Evolutionary conservation across 2,329 filamentous ascomycete species (phyloP).

Genomic region (Claviceps quebecensis): DNA sequence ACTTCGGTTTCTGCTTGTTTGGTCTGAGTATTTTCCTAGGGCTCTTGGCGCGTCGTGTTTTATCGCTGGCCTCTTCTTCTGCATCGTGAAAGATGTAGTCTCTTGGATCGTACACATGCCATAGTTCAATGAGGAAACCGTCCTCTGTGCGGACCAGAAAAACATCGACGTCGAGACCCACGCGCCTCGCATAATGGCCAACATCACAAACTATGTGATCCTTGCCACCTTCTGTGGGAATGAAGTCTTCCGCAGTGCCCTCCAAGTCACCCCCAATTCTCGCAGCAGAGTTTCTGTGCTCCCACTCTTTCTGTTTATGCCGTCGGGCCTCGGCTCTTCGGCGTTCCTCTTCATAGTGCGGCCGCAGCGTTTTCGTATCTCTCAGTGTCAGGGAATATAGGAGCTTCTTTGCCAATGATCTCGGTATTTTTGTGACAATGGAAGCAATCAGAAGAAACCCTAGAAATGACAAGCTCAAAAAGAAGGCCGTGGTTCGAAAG

Average conservation of each 20-base stretch:
- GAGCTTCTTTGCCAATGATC: slow-evolving; percentile 27
- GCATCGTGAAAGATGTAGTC: slow-evolving; percentile 39
- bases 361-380: slow-evolving; percentile 44
- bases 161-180: slow-evolving; percentile 73
- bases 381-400: slow-evolving; percentile 42
- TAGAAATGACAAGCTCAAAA: slow-evolving; percentile 67
- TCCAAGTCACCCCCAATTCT: slow-evolving; percentile 26
- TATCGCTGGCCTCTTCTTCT: neutral
- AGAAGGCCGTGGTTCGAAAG: slow-evolving; percentile 49
- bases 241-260: slow-evolving; percentile 40
- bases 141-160: slow-evolving; percentile 86
- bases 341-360: slow-evolving; percentile 61
- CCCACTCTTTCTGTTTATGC: slow-evolving; percentile 51
- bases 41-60: slow-evolving; percentile 11
- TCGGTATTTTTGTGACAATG: slow-evolving; percentile 50
- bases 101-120: slow-evolving; percentile 77
- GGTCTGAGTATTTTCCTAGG: slow-evolving; percentile 24
- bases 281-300: slow-evolving; percentile 24
- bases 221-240: slow-evolving; percentile 64
- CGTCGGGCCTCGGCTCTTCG: slow-evolving; percentile 41
- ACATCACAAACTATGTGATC: slow-evolving; percentile 70
- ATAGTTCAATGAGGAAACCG: slow-evolving; percentile 77
- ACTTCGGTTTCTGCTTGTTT: slow-evolving; percentile 41
- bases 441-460: slow-evolving; percentile 62
- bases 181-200: slow-evolving; percentile 72